A percentile compares a stretch with the other conserved stretches of the same genome.
phyloP scores from a whole-genome alignment of 2,329 filamentous ascomycete genomes.

The Colletotrichum somersetense region DNA sequence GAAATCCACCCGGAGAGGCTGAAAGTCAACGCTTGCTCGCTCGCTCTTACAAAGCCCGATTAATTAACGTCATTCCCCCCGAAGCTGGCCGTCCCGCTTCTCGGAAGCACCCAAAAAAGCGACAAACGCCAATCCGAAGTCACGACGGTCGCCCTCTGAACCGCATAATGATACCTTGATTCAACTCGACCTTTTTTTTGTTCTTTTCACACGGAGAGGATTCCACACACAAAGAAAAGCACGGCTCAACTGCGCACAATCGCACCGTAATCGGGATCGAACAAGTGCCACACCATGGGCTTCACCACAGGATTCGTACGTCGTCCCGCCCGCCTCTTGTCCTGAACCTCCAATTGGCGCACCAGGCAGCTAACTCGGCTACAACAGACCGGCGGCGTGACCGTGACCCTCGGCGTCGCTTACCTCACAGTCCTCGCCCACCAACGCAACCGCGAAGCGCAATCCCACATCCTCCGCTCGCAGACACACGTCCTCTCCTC shows the following conservation, averaged over 20 bases:
- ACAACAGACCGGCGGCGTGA: constrained; percentile 77
- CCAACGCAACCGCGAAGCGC: constrained; percentile 73
- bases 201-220: constrained; percentile 6
- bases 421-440: constrained; percentile 80
- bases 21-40: constrained; percentile 29
- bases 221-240: not conserved
- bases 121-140: constrained; percentile 23
- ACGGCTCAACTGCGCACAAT: constrained; percentile 26
- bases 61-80: constrained; percentile 40
- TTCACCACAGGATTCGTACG: constrained; percentile 82
- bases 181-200: not conserved
- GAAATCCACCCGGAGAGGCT: constrained; percentile 40
- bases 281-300: constrained; percentile 67
- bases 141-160: constrained; percentile 19
- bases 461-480: constrained; percentile 67
- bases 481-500: constrained; percentile 67
- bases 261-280: constrained; percentile 6
- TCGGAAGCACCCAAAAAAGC: constrained; percentile 20
- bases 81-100: constrained; percentile 34
- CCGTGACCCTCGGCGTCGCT: constrained; percentile 78
- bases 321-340: not conserved
- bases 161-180: constrained; percentile 40
- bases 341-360: not conserved
- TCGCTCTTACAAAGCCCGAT: constrained; percentile 21
- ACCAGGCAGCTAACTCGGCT: constrained; percentile 2